A percentile compares a stretch with the other conserved stretches of the same genome.
These are phyloP conservation scores for Suillus subaureus DNA, from an alignment of 768 basidiomycete genomes.

Conservation along the genomic window DNA sequence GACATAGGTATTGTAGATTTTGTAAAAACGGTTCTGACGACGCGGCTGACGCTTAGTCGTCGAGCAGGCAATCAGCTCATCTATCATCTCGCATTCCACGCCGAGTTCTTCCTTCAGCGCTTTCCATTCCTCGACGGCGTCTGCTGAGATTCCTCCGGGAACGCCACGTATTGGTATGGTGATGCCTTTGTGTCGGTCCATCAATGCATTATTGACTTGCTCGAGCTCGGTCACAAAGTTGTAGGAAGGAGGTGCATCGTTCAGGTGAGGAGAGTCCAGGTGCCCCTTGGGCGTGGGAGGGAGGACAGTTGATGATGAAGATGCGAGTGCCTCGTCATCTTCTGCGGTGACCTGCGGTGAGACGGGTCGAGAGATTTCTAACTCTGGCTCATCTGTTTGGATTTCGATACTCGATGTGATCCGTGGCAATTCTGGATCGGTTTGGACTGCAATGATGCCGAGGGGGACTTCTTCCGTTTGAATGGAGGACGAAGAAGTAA, in stretches of 20 bases:
- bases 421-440: slow-evolving; percentile 38
- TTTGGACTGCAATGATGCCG: slow-evolving; percentile 38
- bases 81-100: slow-evolving; percentile 74
- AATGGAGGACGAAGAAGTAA: slow-evolving; percentile 47
- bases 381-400: slow-evolving; percentile 52
- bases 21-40: slow-evolving; percentile 68
- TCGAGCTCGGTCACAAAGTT: slow-evolving; percentile 52
- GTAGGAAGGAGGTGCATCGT: slow-evolving; percentile 77
- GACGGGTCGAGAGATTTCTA: slow-evolving; percentile 42
- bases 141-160: slow-evolving; percentile 61
- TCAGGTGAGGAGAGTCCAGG: slow-evolving; percentile 25
- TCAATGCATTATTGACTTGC: slow-evolving; percentile 57
- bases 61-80: slow-evolving; percentile 61
- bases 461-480: slow-evolving; percentile 52
- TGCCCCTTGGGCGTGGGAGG: slow-evolving; percentile 69
- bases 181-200: slow-evolving; percentile 71
- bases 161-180: slow-evolving; percentile 44
- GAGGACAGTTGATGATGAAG: slow-evolving; percentile 72
- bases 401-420: slow-evolving; percentile 56
- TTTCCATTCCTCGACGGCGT: slow-evolving; percentile 75
- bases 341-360: slow-evolving; percentile 40
- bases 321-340: slow-evolving; percentile 60
- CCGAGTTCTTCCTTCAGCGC: slow-evolving; percentile 80
- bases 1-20: slow-evolving; percentile 81
- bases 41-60: slow-evolving; percentile 33